Evolutionary conservation across 2,329 filamentous ascomycete genomes (phyloP).

Genomic region (Hypocrella siamensis): DNA sequence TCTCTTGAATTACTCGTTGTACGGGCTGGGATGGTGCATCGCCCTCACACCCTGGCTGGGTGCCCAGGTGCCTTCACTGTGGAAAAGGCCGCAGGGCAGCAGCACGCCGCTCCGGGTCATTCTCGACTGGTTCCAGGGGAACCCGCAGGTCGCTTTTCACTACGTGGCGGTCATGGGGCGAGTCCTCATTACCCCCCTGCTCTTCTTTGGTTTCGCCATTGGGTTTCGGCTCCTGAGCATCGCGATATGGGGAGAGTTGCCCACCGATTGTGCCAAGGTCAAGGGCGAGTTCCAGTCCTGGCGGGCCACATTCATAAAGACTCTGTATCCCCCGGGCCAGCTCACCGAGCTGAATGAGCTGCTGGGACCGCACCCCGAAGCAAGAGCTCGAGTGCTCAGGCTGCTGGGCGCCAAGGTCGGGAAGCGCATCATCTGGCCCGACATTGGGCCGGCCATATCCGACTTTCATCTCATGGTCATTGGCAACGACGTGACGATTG

Average conservation of each 20-base stretch:
- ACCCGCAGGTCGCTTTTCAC: constrained; percentile 29
- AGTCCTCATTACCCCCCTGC: constrained; percentile 22
- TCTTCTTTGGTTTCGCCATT: constrained; percentile 26
- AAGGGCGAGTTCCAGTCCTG: constrained; percentile 24
- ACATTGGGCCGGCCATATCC: constrained; percentile 34
- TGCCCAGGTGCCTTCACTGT: constrained; percentile 27
- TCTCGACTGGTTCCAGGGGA: constrained; percentile 30
- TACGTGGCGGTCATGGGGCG: constrained; percentile 29
- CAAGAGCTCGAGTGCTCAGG: constrained; percentile 31
- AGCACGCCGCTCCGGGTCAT: constrained; percentile 23
- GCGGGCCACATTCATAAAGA: constrained; percentile 25
- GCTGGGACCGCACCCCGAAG: constrained; percentile 38
- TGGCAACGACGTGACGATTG: constrained; percentile 42
- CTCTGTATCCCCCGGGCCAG: constrained; percentile 23
- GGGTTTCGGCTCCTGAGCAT: constrained; percentile 25
- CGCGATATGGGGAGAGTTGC: constrained; percentile 19
- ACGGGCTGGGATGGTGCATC: constrained; percentile 21
- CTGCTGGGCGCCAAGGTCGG: constrained; percentile 35
- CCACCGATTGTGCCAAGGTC: constrained; percentile 13
- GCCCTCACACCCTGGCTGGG: constrained; percentile 28
- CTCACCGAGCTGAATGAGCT: constrained; percentile 32
- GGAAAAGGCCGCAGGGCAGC: constrained; percentile 15
- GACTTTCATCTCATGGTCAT: constrained; percentile 40
- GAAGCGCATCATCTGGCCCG: constrained; percentile 38
- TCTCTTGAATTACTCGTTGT: constrained; percentile 26